These are phyloP conservation scores for Chrysopogon serrulatus DNA, from an alignment of 176 grass and related monocot genomes.

Conservation along the genomic window DNA sequence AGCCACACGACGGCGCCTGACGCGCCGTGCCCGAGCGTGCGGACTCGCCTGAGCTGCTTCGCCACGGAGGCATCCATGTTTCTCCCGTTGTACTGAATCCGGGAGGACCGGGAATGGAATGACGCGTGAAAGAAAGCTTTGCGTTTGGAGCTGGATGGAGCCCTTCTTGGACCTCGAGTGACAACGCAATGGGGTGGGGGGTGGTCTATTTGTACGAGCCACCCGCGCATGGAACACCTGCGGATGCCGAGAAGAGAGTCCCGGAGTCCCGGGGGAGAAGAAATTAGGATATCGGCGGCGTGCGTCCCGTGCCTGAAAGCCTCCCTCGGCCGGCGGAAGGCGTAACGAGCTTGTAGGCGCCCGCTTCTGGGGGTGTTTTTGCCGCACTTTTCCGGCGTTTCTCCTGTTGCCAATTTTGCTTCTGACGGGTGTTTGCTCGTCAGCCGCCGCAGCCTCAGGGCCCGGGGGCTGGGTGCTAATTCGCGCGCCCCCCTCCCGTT, in stretches of 20 bases:
- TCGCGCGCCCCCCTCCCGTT: background rate
- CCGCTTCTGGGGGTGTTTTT: background rate
- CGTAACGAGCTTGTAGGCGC: background rate
- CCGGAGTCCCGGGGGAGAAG: background rate
- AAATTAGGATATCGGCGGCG: background rate
- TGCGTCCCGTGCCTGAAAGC: background rate
- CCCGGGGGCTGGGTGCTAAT: background rate
- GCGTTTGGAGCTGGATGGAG: background rate
- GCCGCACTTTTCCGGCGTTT: background rate
- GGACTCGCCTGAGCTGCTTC: slow-evolving; percentile 17
- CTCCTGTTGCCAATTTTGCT: background rate
- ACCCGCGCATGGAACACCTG: background rate
- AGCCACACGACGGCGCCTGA: slow-evolving; percentile 45
- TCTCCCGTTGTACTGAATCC: too few species aligned
- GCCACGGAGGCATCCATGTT: background rate
- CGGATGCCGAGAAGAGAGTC: background rate
- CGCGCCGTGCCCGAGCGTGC: slow-evolving; percentile 45
- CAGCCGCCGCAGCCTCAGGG: background rate
- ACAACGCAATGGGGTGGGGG: background rate
- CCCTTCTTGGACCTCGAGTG: background rate
- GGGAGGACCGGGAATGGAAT: background rate
- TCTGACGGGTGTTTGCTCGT: background rate
- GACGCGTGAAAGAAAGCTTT: background rate
- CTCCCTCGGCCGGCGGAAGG: background rate
- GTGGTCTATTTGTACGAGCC: background rate